Percentiles rank a stretch among this genome's conserved stretches.
Evolutionary conservation across 345 rosid species (phyloP).

Genomic region (Arabis hirsuta): DNA sequence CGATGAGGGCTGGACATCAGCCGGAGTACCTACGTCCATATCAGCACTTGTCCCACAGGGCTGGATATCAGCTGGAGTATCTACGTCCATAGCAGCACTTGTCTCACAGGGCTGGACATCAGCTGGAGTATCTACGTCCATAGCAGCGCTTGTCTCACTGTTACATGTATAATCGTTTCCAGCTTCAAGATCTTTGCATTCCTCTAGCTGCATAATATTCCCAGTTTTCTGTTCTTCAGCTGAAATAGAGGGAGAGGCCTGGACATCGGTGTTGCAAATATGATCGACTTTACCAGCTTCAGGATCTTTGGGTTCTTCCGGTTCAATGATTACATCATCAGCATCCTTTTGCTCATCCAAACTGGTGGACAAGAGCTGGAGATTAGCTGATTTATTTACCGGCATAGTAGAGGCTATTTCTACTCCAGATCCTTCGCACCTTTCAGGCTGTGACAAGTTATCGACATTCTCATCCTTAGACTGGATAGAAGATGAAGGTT

Average conservation of each 20-base stretch:
- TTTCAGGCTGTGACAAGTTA: constrained; percentile 6
- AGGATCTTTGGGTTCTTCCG: constrained; percentile 8
- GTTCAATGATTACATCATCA: not conserved
- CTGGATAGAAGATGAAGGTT: constrained; percentile 18
- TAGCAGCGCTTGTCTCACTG: constrained; percentile 13
- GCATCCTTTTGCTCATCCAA: constrained; percentile 30
- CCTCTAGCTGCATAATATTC: not conserved
- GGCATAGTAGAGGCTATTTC: constrained; percentile 9
- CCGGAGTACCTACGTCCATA: not conserved
- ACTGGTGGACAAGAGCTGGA: constrained; percentile 4
- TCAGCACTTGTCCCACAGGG: not conserved
- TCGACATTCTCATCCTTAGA: constrained; percentile 24
- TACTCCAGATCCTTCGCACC: not conserved
- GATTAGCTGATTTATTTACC: constrained; percentile 2
- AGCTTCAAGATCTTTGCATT: not conserved
- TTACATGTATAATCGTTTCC: not conserved
- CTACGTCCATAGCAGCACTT: not conserved
- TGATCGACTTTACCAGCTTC: not conserved
- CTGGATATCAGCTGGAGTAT: constrained; percentile 4
- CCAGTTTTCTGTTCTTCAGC: constrained; percentile 7
- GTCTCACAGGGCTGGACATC: not conserved
- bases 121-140: constrained; percentile 4
- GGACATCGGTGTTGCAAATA: not conserved
- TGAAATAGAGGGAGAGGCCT: constrained; percentile 1
- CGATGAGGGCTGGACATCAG: constrained; percentile 15